phyloP scores from a whole-genome alignment of 495 filamentous ascomycete genomes.

The Baudoinia panamericana region DNA sequence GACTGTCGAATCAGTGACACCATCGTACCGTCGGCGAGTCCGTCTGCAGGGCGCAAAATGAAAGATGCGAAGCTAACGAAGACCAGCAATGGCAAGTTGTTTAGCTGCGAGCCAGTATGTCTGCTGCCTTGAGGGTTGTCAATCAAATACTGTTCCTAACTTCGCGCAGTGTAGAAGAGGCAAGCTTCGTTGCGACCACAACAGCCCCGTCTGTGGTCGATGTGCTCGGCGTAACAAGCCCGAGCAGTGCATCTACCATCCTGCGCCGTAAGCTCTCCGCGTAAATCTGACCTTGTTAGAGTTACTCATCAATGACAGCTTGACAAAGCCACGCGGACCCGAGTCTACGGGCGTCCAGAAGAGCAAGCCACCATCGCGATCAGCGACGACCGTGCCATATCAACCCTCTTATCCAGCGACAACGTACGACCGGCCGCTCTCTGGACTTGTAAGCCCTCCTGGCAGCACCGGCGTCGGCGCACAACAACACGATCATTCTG shows the following conservation, averaged over 20 bases:
- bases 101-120: conserved; percentile 18
- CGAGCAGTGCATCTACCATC: conserved; percentile 21
- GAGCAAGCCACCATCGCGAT: neutral
- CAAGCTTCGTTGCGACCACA: conserved; percentile 20
- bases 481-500: neutral
- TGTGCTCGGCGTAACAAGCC: conserved; percentile 18
- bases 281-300: too few relatives aligned
- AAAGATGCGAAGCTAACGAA: neutral
- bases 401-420: neutral
- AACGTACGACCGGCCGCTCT: neutral
- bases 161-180: conserved; percentile 18
- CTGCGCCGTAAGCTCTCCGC: conserved; percentile 8
- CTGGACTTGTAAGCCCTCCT: conserved; percentile 3
- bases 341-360: neutral
- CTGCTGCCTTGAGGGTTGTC: neutral
- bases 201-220: conserved; percentile 15
- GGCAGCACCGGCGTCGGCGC: conserved; percentile 1
- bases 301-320: too few relatives aligned
- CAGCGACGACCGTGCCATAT: neutral
- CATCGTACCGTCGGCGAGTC: conserved; percentile 8
- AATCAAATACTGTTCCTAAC: too few relatives aligned
- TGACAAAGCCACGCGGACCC: conserved; percentile 15
- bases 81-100: conserved; percentile 17
- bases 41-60: neutral
- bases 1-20: conserved; percentile 7